A percentile compares a stretch with the other conserved stretches of the same genome.
phyloP scores from a whole-genome alignment of 2,329 filamentous ascomycete species.

The Fusarium euwallaceae region DNA sequence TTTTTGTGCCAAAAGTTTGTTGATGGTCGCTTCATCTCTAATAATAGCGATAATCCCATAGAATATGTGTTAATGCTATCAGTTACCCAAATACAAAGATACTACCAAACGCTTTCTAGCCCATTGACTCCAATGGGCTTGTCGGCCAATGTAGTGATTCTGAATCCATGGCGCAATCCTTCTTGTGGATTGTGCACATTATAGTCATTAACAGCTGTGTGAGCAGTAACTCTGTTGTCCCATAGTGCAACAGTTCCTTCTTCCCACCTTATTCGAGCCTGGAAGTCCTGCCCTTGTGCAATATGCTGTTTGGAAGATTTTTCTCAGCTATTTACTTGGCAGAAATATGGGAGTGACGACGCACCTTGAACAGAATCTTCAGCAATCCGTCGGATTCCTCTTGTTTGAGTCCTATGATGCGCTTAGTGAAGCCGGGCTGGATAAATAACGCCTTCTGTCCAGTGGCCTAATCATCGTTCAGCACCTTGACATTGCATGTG shows the following conservation, averaged over 20 bases:
- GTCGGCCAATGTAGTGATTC: conserved; percentile 6
- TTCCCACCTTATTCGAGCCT: conserved; percentile 73
- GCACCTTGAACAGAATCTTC: conserved; percentile 1
- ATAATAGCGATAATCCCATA: neutral
- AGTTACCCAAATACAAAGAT: neutral
- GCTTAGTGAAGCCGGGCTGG: neutral
- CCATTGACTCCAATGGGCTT: neutral
- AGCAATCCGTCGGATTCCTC: conserved; percentile 1
- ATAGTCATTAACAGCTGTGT: conserved; percentile 10
- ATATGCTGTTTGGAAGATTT: neutral
- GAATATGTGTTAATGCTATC: neutral
- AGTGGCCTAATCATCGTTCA: neutral
- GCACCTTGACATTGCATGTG: conserved; percentile 29
- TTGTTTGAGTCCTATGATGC: neutral
- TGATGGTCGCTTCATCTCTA: neutral
- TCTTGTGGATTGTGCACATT: conserved; percentile 7
- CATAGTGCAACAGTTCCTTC: conserved; percentile 73
- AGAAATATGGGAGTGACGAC: neutral
- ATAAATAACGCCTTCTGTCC: conserved; percentile 2
- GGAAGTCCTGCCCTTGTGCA: conserved; percentile 64
- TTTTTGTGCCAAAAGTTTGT: neutral
- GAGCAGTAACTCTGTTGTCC: conserved; percentile 27
- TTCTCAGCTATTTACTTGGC: neutral
- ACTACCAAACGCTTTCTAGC: neutral
- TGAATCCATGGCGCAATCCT: conserved; percentile 7